Conservation (phyloP, 106 monocot species). For the Platanthera zijinensis region DNA sequence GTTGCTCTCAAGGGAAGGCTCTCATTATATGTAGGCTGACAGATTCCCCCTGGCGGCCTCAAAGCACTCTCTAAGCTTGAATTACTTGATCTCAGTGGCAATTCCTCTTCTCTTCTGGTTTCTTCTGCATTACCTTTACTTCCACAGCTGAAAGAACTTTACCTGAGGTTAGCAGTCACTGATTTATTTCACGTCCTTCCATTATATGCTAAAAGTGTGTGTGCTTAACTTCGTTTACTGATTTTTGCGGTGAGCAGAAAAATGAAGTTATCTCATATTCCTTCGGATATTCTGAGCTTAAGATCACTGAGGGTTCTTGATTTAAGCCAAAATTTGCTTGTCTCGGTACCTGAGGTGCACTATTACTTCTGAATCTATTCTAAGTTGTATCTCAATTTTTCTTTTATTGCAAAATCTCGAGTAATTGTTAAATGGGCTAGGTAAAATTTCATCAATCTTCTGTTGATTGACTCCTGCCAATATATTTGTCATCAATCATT, state of each 20-base stretch:
- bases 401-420: neutral
- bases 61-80: slow-evolving; percentile 55
- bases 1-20: neutral
- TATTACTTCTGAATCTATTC: neutral
- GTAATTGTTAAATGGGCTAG: neutral
- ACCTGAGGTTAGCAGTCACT: slow-evolving; percentile 52
- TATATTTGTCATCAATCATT: neutral
- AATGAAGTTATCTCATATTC: slow-evolving; percentile 58
- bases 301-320: slow-evolving; percentile 55
- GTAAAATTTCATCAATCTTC: neutral
- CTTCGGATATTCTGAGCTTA: slow-evolving; percentile 44
- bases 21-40: slow-evolving; percentile 14
- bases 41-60: slow-evolving; percentile 73
- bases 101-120: slow-evolving; percentile 46
- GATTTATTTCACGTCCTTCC: neutral
- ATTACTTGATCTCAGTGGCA: slow-evolving; percentile 87
- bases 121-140: slow-evolving; percentile 46
- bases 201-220: neutral
- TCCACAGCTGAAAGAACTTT: slow-evolving; percentile 68
- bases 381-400: neutral
- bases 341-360: slow-evolving; percentile 58
- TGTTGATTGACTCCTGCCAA: neutral
- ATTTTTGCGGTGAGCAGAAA: slow-evolving; percentile 40
- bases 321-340: slow-evolving; percentile 72
- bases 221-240: slow-evolving; percentile 2